Base-by-base conservation (phyloP, 2,329 filamentous ascomycete genomes). In the Pestalotiopsis sp. region DNA sequence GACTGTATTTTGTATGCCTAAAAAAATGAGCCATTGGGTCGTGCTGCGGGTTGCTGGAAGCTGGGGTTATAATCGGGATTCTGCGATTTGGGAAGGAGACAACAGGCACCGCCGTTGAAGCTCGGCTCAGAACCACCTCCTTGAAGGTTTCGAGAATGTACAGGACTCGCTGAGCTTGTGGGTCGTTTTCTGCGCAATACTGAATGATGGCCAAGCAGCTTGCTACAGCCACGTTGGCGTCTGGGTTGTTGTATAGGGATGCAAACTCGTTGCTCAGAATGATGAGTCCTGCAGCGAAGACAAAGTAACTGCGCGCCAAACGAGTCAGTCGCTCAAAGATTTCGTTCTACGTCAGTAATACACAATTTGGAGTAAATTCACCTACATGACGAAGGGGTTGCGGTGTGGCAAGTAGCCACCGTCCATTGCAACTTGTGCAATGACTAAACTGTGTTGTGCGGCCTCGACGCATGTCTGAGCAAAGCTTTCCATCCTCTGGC, bases 331-430 rank as follows among this genome's bases (percentile, higher is more conserved):
- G 11, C 27, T 27, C 63, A 5, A 13, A 61, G n/a, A 11, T 36
- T 67, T 56, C 7, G 20, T 7, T n/a, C 52, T 27, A 27, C 17
- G 7, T 11, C 11, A 36, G 3, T 7, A 38, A 62, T 27, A 62
- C 6, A 23, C 6, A 23, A 13, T n/a, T 12, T 14, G 7, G 17
- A 7, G 17, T 39, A 20, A 61, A 5, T 45, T 12, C 20, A 78
- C 86, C 79, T 76, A 89, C 87, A 89, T 82, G 66, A 88, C 79
- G 69, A 89, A 88, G 0, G 87, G 87, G 70, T 89, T 86, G 61
- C 86, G 81, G 65, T 81, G 82, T 2, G 86, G 82, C 25, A 89
- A 77, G 66, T 85, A 84, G 13, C 79, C 76, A 4, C 79, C 78
- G 27, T 84, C 78, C 12, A 83, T 77, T 2, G 85, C 86, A 17